These are phyloP conservation scores for Erythrophleum fordii DNA, from an alignment of 306 rosid genomes.

Conservation along the genomic window DNA sequence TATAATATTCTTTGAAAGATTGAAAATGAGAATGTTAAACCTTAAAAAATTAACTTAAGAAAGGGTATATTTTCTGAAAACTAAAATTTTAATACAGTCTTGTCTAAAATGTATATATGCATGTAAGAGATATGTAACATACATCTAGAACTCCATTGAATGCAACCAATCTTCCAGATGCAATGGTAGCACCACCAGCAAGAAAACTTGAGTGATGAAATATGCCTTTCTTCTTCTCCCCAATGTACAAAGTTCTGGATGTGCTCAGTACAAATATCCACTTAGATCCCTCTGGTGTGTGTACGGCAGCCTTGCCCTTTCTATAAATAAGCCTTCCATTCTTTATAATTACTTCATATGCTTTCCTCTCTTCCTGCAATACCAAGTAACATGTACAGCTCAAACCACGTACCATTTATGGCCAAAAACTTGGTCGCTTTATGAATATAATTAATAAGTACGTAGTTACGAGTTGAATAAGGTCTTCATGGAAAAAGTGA, in stretches of 20 bases:
- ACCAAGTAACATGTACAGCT: conserved; percentile 1
- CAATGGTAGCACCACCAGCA: conserved; percentile 82
- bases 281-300: conserved; percentile 68
- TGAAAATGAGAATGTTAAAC: too few species aligned
- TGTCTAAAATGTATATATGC: too few species aligned
- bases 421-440: too few species aligned
- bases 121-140: too few species aligned
- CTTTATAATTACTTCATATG: conserved; percentile 63
- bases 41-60: too few species aligned
- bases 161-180: conserved; percentile 82
- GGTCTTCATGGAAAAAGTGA: too few species aligned
- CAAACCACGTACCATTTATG: too few species aligned
- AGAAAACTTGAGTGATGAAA: conserved; percentile 93
- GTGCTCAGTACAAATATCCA: conserved; percentile 95
- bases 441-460: too few species aligned
- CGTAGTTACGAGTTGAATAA: too few species aligned
- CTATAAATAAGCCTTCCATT: conserved; percentile 66
- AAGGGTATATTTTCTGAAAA: too few species aligned
- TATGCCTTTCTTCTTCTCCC: conserved; percentile 74
- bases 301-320: conserved; percentile 49
- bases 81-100: too few species aligned
- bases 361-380: conserved; percentile 74
- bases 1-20: too few species aligned
- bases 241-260: conserved; percentile 64
- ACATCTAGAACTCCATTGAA: conserved; percentile 71